Evolutionary conservation across 768 basidiomycete species (phyloP), one percentile per base, ranked within the genome.

Genomic region (Gloeostereum incarnatum): DNA sequence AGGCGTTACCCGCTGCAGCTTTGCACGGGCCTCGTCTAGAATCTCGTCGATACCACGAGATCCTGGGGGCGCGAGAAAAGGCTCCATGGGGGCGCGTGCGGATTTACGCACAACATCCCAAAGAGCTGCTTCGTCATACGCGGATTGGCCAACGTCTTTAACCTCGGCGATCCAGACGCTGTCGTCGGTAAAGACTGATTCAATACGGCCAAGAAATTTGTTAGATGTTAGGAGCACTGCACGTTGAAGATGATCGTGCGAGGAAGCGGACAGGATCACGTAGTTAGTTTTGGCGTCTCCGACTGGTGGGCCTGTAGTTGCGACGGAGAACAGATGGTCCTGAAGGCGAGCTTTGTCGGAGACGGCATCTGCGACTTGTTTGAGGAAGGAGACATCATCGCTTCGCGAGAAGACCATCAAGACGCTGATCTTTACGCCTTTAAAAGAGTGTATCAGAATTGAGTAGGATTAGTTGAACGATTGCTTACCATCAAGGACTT

Each of bases 31-130:
- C 13, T 69, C 64, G 1, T 57, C 56, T 6, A 89, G 66, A 1
- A 83, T 64, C 38, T 74, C 61, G 22, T 68, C 66, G 43, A 82
- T 75, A 23, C 73, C 63, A 38, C 63, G 62, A 2, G 82, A 80
- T 23, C 81, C 80, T 0, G 78, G 71, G 0, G 85, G 86, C 5
- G 83, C 74, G 1, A 51, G 42, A 3, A 71, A 61, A 1, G 81
- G 80, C 45, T 85, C 74, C 31, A 80, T 69, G 11, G 78, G 76
- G 7, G 60, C 52, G 11, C 68, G 61, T 1, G 75, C 67, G 2
- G 75, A 69, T 53, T 85, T 85, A 31, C 66, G 66, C n/a, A 84
- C 59, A 34, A 79, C 72, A 45, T 84, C 81, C 75, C 75, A 75
- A 2, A 87, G 62, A 29, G 83, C 79, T 3, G 67, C 64, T 31